Conservation (phyloP, 768 basidiomycete species). For the Neoboletus subvelutipes region DNA sequence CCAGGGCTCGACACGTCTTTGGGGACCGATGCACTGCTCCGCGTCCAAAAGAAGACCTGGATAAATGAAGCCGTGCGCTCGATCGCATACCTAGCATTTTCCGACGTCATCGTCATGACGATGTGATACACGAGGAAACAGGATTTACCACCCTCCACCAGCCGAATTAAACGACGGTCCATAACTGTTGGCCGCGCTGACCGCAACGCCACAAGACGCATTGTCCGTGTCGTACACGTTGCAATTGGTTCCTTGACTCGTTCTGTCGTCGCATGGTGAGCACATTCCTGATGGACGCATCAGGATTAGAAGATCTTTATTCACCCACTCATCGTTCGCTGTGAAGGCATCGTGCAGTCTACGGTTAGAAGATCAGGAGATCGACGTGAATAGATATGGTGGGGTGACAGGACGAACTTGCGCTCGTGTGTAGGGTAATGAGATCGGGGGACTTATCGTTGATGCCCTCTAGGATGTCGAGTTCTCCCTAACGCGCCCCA, state of each 20-base stretch:
- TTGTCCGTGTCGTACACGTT: conserved; percentile 29
- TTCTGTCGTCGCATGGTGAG: conserved; percentile 15
- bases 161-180: conserved; percentile 35
- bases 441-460: conserved; percentile 29
- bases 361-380: background rate
- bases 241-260: conserved; percentile 30
- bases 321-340: conserved; percentile 33
- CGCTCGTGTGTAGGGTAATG: conserved; percentile 31
- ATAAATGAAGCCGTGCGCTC: conserved; percentile 34
- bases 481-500: conserved; percentile 23
- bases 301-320: background rate
- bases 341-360: conserved; percentile 37
- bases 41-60: conserved; percentile 42
- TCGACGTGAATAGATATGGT: background rate
- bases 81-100: conserved; percentile 36
- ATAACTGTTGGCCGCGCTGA: conserved; percentile 28
- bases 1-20: conserved; percentile 30
- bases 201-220: conserved; percentile 32
- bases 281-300: background rate
- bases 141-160: conserved; percentile 37
- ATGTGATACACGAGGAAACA: background rate
- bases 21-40: conserved; percentile 31
- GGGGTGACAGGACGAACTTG: conserved; percentile 14
- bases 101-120: background rate
- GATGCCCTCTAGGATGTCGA: conserved; percentile 38